phyloP scores from a whole-genome alignment of 192 early-diverging fungal species.

The Podila clonocystis region DNA sequence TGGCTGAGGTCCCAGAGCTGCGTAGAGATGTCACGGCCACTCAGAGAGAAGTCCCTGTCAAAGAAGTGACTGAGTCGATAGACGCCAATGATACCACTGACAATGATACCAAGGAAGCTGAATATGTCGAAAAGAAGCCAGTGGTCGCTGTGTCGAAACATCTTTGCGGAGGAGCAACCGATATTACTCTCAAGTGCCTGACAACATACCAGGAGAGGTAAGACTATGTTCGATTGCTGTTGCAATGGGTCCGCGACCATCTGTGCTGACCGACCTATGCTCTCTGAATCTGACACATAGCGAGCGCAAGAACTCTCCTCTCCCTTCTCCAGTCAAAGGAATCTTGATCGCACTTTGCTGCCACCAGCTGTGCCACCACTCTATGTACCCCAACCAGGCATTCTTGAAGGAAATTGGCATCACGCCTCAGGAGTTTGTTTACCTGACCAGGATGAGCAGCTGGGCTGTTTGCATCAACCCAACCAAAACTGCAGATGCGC shows the following conservation, averaged over 20 bases:
- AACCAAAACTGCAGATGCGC: not conserved
- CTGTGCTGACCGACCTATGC: no score
- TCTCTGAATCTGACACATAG: conserved; percentile 5
- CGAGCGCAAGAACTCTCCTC: conserved; percentile 2
- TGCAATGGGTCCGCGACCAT: no score
- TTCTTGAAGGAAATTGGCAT: conserved; percentile 68
- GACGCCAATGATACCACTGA: conserved; percentile 2
- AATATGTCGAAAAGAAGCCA: conserved; percentile 55
- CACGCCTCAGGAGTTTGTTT: conserved; percentile 65
- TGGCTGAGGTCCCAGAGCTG: conserved; percentile 62
- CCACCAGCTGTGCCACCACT: conserved; percentile 82
- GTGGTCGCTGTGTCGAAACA: conserved; percentile 89
- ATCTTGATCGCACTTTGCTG: conserved; percentile 92
- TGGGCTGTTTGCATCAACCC: conserved; percentile 77
- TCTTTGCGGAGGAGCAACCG: conserved; percentile 91
- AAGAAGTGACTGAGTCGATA: not conserved
- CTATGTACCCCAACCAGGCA: conserved; percentile 73
- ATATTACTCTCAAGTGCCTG: conserved; percentile 83
- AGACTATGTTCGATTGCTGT: no score
- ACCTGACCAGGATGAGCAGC: conserved; percentile 75
- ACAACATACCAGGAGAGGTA: conserved; percentile 53
- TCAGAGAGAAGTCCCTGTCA: conserved; percentile 24
- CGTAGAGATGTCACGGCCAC: conserved; percentile 46
- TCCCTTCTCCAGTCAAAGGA: conserved; percentile 63
- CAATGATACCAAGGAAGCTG: not conserved